phyloP scores from a whole-genome alignment of 2,329 filamentous ascomycete species.

The Aureobasidium subglaciale region DNA sequence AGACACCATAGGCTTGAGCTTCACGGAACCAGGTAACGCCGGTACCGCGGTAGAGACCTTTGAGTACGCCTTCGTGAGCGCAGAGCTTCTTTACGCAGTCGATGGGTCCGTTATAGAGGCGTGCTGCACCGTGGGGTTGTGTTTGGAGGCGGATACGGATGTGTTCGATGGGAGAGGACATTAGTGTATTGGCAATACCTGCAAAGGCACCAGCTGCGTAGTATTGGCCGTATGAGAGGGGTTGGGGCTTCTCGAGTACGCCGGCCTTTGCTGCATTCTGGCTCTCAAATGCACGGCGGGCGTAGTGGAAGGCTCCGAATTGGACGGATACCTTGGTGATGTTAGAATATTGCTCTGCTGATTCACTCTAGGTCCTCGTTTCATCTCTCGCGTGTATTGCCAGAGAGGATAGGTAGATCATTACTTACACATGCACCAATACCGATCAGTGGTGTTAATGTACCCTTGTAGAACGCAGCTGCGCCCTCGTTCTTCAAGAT shows the following conservation, averaged over 20 bases:
- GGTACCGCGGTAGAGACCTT: conserved; percentile 79
- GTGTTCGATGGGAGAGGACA: conserved; percentile 92
- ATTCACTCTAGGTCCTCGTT: too few relatives aligned
- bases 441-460: conserved; percentile 84
- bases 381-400: neutral
- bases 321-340: conserved; percentile 66
- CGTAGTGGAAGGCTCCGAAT: conserved; percentile 94
- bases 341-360: neutral
- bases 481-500: conserved; percentile 87
- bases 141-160: conserved; percentile 93
- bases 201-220: conserved; percentile 87
- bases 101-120: conserved; percentile 74
- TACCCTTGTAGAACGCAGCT: conserved; percentile 95
- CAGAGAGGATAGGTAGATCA: neutral
- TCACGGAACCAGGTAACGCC: conserved; percentile 81
- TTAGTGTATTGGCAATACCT: conserved; percentile 77
- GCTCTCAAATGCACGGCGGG: conserved; percentile 76
- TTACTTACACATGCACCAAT: conserved; percentile 80
- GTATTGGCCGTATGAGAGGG: conserved; percentile 77
- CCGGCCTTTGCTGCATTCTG: conserved; percentile 51
- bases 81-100: conserved; percentile 87
- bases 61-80: conserved; percentile 58
- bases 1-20: conserved; percentile 88
- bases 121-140: conserved; percentile 76
- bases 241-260: conserved; percentile 29